Base-by-base conservation (phyloP, 148 eudicot species). In the Persicaria tinctoria region DNA sequence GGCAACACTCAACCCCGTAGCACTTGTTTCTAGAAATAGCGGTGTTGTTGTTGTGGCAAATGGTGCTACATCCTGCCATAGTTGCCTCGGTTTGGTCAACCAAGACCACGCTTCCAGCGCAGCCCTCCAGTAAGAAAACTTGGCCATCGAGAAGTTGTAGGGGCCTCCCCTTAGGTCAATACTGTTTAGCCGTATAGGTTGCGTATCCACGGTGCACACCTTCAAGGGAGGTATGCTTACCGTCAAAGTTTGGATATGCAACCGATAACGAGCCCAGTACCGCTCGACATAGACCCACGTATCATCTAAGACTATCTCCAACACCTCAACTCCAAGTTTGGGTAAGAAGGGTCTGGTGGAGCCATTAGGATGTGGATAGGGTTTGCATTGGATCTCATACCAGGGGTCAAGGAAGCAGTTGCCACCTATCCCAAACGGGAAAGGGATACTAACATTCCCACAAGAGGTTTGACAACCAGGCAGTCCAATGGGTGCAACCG, bases 151-250 rank as follows among this genome's bases (percentile, higher is more conserved):
- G 27, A 48, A 56, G 32, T n/a, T 47, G 20, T 47, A 75, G 8
- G 81, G 81, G 72, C 56, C 68, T 10, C 78, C 78, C 2, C 53
- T 11, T 1, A 79, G 27, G 23, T 79, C 38, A 9, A 79, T 3
- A 20, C 78, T 38, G 6, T 13, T 59, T 23, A 32, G 41, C 41
- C 38, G 0, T 32, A 32, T 50, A 12, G 13, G 12, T 50, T 50
- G 3, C 10, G 45, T 14, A 27, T 9, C 46, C 0, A 18, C 17
- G 2, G 9, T 27, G 4, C 70, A 64, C 8, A 5, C 9, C 0
- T 41, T 64, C 9, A 41, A 9, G 47, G 70, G 5, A 66, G 70
- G 70, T 4, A 66, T 41, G 8, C 17, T 4, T 8, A 38, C 47
- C 0, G 7, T 1, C 17, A 41, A 3, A 5, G 41, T 32, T 32